Evolutionary conservation across 225 moss, liverwort and hornwort genomes (phyloP), one percentile per base, ranked within the genome.

Genomic region (Bryum argenteum): DNA sequence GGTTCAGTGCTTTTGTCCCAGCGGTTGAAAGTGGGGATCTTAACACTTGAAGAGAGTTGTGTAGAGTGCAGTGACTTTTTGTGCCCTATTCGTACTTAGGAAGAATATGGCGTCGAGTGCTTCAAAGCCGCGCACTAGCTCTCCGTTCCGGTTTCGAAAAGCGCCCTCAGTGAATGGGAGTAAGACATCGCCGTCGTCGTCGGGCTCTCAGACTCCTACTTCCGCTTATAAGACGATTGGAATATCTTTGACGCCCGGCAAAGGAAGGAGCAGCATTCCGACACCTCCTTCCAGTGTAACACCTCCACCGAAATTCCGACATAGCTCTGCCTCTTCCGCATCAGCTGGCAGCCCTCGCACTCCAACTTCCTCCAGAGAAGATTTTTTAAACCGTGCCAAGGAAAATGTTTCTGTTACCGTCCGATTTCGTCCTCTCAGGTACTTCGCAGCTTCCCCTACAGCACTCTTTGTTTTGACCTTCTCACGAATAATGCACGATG

Each of bases 341-440:
- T 88, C 91, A 65, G 85, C 85, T 65, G 85, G 88, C 14, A 91
- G 93, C 74, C 96, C 96, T 51, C 70, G 80, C 47, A 96, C 96
- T 61, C 96, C 96, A 57, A 93, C 96, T 9, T 96, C 93, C 5
- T 78, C 84, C 64, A 82, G 87, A 64, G 81, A 80, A 37, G 96
- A 96, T 74, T 93, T 89, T 51, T 64, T 89, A 33, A 90, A 80
- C 54, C 89, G 91, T 65, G 91, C 93, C 10, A 96, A 96, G 81
- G 96, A 96, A 81, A 91, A 91, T 72, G 91, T 96, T 6, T 88
- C 93, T 28, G 96, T 96, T 26, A 96, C 96, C 10, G 90, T 96
- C 47, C 88, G 96, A 24, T 96, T 96, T 80, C 96, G 96, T 61
- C 96, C 96, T 77, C 93, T 96, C 81, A 96, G 93, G 96, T 96